Evolutionary conservation across 2,329 filamentous ascomycete genomes (phyloP).

Genomic region (Aspergillus transmontanensis): DNA sequence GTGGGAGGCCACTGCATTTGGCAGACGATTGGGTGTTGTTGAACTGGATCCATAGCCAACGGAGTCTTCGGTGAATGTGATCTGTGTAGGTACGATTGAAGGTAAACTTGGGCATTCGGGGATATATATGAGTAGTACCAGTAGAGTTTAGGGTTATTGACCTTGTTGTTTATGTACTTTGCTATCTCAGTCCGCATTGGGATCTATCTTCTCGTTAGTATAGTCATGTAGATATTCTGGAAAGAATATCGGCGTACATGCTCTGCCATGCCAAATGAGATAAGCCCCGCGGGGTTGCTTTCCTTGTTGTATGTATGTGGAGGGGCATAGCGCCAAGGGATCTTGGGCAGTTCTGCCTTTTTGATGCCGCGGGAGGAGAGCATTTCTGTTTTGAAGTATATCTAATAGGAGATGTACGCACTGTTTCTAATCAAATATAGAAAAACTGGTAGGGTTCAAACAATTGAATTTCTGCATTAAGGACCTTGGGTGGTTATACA

Average conservation of each 20-base stretch:
- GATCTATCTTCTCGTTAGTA: slow-evolving; percentile 27
- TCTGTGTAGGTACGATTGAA: slow-evolving; percentile 17
- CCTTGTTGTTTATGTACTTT: slow-evolving; percentile 43
- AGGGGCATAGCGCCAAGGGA: slow-evolving; percentile 33
- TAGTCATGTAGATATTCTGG: too few species aligned
- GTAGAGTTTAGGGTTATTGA: slow-evolving; percentile 9
- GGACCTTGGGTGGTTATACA: not conserved
- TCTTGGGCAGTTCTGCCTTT: slow-evolving; percentile 23
- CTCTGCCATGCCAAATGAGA: slow-evolving; percentile 41
- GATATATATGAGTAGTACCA: not conserved
- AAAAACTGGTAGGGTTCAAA: too few species aligned
- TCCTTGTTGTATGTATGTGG: slow-evolving; percentile 30
- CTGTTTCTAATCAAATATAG: not conserved
- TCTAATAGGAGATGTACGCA: not conserved
- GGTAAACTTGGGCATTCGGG: not conserved
- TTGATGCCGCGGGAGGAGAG: slow-evolving; percentile 30
- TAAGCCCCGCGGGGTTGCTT: slow-evolving; percentile 33
- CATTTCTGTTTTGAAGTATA: slow-evolving; percentile 19
- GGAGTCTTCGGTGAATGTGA: slow-evolving; percentile 35
- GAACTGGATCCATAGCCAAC: slow-evolving; percentile 47
- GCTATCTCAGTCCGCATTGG: slow-evolving; percentile 42
- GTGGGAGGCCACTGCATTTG: slow-evolving; percentile 42
- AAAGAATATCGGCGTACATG: slow-evolving; percentile 27
- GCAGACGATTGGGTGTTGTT: slow-evolving; percentile 42
- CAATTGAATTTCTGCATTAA: not conserved